Evolutionary conservation across 305 asterid species (phyloP), one percentile per base, ranked within the genome.

Genomic region (Withania somnifera): DNA sequence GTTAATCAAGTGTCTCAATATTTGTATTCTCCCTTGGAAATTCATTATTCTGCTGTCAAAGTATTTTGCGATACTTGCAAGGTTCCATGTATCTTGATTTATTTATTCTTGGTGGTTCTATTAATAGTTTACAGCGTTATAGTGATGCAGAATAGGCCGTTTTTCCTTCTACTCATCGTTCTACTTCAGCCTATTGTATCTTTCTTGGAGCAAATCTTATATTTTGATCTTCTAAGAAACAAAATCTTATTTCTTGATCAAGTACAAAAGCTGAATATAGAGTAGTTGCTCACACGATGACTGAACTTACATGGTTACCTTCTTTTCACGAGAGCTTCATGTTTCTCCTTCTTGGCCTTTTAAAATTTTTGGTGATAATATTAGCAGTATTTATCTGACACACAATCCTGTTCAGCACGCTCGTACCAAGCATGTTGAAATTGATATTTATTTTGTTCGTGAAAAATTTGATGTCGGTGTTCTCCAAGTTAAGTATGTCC

Each of bases 391-490:
- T 47, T 47, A 47, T 47, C 52, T 11, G 6, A 0, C 17, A 11
- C 17, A 1, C 50, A 42, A 42, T 42, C 13, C 11, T 42, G 5
- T 13, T 47, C 52, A 11, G 5, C 52, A 11, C 13, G 3, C 51
- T 42, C 14, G 51, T 42, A 11, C 14, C 13, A 42, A 9, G 3
- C 51, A 11, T 47, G 5, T 11, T 11, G 17, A 47, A 47, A 47
- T 47, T 47, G 17, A 47, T 47, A 47, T 47, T 47, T 17, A 47
- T 11, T 36, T 47, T 47, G 17, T 47, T 47, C 17, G 17, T 11
- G 17, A 47, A 47, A 47, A 47, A 2, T 0, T 47, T 11, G 6
- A 0, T 0, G 1, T 1, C 0, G 1, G 17, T 3, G 0, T 47
- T 47, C 52, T 47, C 17, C 52, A 47, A 11, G 52, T 47, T 47